Evolutionary conservation across 768 basidiomycete species (phyloP), one percentile per base, ranked within the genome.

Genomic region (Mycena galopus): DNA sequence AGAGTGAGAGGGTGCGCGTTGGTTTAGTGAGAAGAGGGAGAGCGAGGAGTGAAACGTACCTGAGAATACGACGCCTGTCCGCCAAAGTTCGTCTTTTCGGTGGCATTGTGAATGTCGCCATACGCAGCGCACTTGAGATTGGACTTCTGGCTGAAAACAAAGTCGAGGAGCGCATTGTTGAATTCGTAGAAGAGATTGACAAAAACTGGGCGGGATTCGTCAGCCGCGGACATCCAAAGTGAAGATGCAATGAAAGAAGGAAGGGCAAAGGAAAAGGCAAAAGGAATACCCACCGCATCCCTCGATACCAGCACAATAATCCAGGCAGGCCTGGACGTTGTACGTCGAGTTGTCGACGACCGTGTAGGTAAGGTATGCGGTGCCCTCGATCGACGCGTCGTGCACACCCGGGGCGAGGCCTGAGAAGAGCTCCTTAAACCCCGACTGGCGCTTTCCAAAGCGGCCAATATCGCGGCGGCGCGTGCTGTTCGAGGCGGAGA

Each of bases 61-160:
- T 72, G 79, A 4, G 81, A 78, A 17, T 81, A 81, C 1, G 81
- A 81, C 65, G 85, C 82, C 69, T 88, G 86, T 2, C 85, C 85
- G 19, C 87, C 87, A 29, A 71, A 78, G 77, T 87, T 86, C 39
- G 80, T 79, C 79, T 88, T 88, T 79, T 88, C 86, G 0, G 77
- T 78, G 0, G 84, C 84, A 11, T 73, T 76, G 76, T 87, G 86
- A 33, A 82, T 73, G 64, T 88, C 87, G 6, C 80, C 84, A 74
- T 86, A 88, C 1, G 83, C 76, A 0, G 84, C 86, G 60, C 88
- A 88, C 77, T 87, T 88, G 76, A 88, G 80, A 69, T 87, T 87
- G 0, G 87, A 88, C 4, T 81, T 69, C 69, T 83, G 80, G 51
- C 69, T 74, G 69, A 81, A 82, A 32, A 84, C 81, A 66, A 79